These are phyloP conservation scores for Hyaloperonospora brassicae DNA, from an alignment of 352 stramenopile species.

Conservation along the genomic window DNA sequence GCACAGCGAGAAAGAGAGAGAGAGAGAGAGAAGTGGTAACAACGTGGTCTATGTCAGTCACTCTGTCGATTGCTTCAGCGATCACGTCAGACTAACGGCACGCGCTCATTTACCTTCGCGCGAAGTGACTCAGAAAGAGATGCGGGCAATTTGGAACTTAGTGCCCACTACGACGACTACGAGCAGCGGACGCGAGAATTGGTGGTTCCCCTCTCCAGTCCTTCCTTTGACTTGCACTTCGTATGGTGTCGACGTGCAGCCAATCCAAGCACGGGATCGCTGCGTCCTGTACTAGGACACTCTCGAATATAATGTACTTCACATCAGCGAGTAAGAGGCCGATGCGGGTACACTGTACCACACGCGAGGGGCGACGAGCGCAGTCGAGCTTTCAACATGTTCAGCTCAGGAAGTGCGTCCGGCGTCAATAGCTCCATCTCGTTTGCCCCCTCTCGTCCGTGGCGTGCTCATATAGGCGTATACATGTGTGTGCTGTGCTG, in stretches of 20 bases:
- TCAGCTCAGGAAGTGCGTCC: constrained; percentile 31
- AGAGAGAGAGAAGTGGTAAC: too few relatives aligned
- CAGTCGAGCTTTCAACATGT: constrained; percentile 19
- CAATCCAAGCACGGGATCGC: constrained; percentile 30
- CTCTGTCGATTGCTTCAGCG: neutral
- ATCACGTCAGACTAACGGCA: too few relatives aligned
- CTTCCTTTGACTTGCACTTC: constrained; percentile 47
- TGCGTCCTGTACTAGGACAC: constrained; percentile 1
- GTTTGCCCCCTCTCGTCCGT: neutral
- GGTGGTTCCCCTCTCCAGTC: constrained; percentile 78
- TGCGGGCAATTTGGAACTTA: constrained; percentile 88
- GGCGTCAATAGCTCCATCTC: neutral
- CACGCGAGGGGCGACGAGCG: neutral
- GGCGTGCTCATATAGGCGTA: too few relatives aligned
- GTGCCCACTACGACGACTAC: constrained; percentile 11
- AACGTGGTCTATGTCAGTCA: neutral
- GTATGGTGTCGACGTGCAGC: constrained; percentile 34
- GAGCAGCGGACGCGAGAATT: constrained; percentile 38
- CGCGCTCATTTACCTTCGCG: constrained; percentile 46
- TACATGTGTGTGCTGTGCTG: constrained; percentile 3
- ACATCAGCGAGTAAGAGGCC: neutral
- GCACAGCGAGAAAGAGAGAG: constrained; percentile 19
- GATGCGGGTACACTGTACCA: constrained; percentile 10
- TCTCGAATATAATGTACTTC: constrained; percentile 2
- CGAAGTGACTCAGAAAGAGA: constrained; percentile 80